Base-by-base conservation (phyloP, 2,329 filamentous ascomycete genomes). In the Alternaria sp. region DNA sequence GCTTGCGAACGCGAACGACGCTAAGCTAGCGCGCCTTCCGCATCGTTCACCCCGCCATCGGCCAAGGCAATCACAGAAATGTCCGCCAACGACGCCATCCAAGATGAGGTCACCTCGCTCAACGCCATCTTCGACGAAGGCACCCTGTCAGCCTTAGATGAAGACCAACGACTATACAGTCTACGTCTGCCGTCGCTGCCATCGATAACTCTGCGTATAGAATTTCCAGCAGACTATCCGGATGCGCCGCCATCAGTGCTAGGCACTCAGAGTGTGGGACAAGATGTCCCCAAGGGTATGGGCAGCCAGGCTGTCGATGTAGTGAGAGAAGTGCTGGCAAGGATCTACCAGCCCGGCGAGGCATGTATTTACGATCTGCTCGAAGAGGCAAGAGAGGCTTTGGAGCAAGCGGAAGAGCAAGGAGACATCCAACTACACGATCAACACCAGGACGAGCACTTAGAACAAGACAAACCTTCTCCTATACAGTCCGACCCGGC, bases 341-440 rank as follows among this genome's bases (percentile, higher is more conserved):
- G 84, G n/a, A 86, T 92, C 5, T 97, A 90, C 78, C 85, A 86
- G 56, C 86, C 89, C 0, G 93, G 93, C 0, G 86, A 88, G 56
- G 93, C 97, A 21, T 97, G 94, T 73, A 83, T 99, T 4, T 99
- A 94, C 73, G 95, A 97, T 76, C 86, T 96, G n/a, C 86, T 97
- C 40, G 94, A 97, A 69, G 87, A 87, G 68, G 82, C 82, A 0
- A 79, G 79, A 30, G 83, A 84, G 63, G 74, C 80, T 3, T 78
- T 86, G 6, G 80, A 81, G 73, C 90, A 92, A 32, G 74, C 72
- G 13, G 73, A 77, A 71, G 70, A 75, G 61, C 64, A 74, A 36
- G 72, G 74, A 21, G 47, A 70, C 9, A 43, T 79, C 8, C 68
- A 72, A 45, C 21, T 75, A 19, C 69, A 77, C 63, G 69, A 75